Percentiles rank a stretch among this genome's conserved stretches.
Conservation (phyloP, 225 moss, liverwort and hornwort genomes). For the Antitrichia curtipendula region DNA sequence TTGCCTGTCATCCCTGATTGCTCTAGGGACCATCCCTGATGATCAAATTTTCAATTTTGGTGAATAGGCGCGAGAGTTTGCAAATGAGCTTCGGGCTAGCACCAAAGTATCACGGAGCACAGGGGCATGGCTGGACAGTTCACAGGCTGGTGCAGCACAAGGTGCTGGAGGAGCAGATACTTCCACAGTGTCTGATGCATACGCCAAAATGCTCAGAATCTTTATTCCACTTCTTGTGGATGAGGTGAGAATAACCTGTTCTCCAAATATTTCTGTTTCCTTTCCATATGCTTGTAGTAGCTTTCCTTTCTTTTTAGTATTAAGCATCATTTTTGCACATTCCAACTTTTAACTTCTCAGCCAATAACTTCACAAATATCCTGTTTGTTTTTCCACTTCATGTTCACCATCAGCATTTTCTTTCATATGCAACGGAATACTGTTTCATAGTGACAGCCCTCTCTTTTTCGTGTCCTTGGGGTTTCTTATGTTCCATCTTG, state of each 20-base stretch:
- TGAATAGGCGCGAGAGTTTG: constrained; percentile 88
- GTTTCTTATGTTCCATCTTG: neutral
- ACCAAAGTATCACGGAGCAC: constrained; percentile 71
- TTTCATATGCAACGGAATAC: neutral
- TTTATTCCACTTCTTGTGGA: constrained; percentile 95
- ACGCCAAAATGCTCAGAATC: constrained; percentile 89
- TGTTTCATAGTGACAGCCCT: neutral
- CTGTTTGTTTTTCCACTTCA: neutral
- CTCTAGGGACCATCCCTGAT: neutral
- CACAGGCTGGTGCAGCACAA: constrained; percentile 48
- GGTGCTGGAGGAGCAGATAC: constrained; percentile 77
- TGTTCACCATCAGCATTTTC: neutral
- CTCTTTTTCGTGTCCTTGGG: neutral
- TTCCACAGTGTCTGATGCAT: constrained; percentile 93
- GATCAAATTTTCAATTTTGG: neutral
- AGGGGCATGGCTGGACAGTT: constrained; percentile 84
- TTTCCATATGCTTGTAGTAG: neutral
- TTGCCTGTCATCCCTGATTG: neutral
- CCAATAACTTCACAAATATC: neutral
- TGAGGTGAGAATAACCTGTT: constrained; percentile 37
- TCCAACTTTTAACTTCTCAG: neutral
- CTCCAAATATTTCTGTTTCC: neutral
- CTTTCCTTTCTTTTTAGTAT: neutral
- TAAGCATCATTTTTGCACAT: neutral
- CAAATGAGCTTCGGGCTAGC: constrained; percentile 82